Evolutionary conservation across 495 filamentous ascomycete genomes (phyloP).

Genomic region (Apodospora peruviana): DNA sequence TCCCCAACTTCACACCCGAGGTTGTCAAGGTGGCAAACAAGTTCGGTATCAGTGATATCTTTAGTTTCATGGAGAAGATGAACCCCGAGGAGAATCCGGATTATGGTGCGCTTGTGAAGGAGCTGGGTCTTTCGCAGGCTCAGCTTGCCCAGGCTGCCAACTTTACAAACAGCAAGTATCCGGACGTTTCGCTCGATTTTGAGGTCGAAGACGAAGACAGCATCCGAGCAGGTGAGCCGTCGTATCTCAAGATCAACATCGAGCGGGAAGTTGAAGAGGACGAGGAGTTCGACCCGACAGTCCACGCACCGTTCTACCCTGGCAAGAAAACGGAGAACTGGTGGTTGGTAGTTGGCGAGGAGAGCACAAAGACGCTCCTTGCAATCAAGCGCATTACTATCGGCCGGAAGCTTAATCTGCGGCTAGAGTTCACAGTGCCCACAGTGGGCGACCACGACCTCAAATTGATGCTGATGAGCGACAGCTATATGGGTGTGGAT

Average conservation of each 20-base stretch:
- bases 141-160: constrained; percentile 83
- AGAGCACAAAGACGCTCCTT: constrained; percentile 75
- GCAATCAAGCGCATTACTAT: constrained; percentile 95
- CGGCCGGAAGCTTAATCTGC: constrained; percentile 66
- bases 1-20: constrained; percentile 86
- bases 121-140: constrained; percentile 69
- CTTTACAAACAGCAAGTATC: constrained; percentile 97
- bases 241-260: constrained; percentile 81
- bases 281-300: constrained; percentile 72
- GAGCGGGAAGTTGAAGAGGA: constrained; percentile 74
- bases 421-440: constrained; percentile 83
- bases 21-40: constrained; percentile 79
- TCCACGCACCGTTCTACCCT: constrained; percentile 95
- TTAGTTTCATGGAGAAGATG: constrained; percentile 99
- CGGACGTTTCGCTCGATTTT: constrained; percentile 85
- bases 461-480: constrained; percentile 92
- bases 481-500: constrained; percentile 96
- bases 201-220: constrained; percentile 75
- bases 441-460: constrained; percentile 79
- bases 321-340: constrained; percentile 89
- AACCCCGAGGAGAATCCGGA: constrained; percentile 83
- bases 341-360: constrained; percentile 95
- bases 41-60: constrained; percentile 78
- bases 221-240: constrained; percentile 71
- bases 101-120: constrained; percentile 67